phyloP scores from a whole-genome alignment of 2,329 filamentous ascomycete species.

The Anthostomella pinea region DNA sequence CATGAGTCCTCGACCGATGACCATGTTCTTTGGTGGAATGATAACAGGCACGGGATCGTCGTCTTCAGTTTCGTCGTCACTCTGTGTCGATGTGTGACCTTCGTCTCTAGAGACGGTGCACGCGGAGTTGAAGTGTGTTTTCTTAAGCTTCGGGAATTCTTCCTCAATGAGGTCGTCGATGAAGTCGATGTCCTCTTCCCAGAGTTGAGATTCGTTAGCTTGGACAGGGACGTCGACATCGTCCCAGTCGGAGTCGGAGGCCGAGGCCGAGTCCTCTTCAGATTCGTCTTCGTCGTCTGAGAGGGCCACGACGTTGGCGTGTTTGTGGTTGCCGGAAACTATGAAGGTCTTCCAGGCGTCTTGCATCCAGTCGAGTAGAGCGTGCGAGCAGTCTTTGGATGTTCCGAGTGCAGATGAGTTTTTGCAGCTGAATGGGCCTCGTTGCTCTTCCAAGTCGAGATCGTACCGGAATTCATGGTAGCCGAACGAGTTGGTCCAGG shows the following conservation, averaged over 20 bases:
- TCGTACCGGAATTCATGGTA: constrained; percentile 16
- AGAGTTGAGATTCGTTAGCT: background rate
- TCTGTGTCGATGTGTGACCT: background rate
- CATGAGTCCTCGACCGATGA: constrained; percentile 8
- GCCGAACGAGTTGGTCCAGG: constrained; percentile 7
- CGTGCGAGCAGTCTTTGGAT: constrained; percentile 2
- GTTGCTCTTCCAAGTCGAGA: constrained; percentile 11
- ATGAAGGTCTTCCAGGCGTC: constrained; percentile 20
- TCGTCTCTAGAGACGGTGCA: background rate
- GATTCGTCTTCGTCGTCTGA: constrained; percentile 2
- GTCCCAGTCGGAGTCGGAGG: constrained; percentile 19
- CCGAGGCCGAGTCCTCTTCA: background rate
- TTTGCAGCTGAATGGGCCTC: background rate
- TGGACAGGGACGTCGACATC: constrained; percentile 14
- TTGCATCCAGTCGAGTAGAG: constrained; percentile 12
- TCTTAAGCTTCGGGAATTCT: constrained; percentile 20
- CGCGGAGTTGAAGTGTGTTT: background rate
- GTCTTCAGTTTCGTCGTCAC: background rate
- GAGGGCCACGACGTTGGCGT: background rate
- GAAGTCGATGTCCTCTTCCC: constrained; percentile 14
- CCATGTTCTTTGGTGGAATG: constrained; percentile 22
- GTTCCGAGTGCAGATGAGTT: background rate
- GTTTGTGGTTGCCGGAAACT: constrained; percentile 4
- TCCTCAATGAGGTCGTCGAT: constrained; percentile 21
- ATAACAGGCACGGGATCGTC: constrained; percentile 13